Base-by-base conservation (phyloP, 208 protist genomes). In the Acanthamoeba castellanii region DNA sequence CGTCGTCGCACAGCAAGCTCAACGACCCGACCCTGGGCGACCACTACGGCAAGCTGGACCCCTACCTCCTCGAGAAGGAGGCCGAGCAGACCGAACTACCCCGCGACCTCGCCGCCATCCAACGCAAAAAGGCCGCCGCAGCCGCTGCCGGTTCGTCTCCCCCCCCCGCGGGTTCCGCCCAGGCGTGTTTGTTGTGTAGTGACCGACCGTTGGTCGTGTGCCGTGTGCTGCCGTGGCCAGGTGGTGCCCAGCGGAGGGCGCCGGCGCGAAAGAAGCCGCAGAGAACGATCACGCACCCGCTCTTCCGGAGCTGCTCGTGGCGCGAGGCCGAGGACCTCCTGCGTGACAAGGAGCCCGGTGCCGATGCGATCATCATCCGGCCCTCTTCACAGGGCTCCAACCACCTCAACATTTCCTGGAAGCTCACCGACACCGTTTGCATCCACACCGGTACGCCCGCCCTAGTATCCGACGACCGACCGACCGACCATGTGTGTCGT, bases 401-500 rank as follows among this genome's bases (percentile, higher is more conserved):
- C 47, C 78, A 87, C 78, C 78, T 87, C 45, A 87, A 52, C 78
- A 57, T 87, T 4, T 64, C 78, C 11, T 87, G 78, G 78, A 87
- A 87, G 78, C 50, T 87, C 78, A 64, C 42, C 45, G 78, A 87
- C 78, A 61, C 42, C 45, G 50, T 87, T 32, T 64, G 42, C 78
- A 30, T 87, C n/a, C 78, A 87, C 50, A 87, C 78, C 27, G 78
- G 50, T 61, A 61, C 59, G 9, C 59, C 59, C 59, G 9, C 59
- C 13, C 52, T 16, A 7, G 52, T 16, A 20, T 57, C n/a, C n/a
- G n/a, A n/a, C n/a, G n/a, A n/a, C n/a, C n/a, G n/a, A n/a, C n/a
- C n/a, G n/a, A n/a, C n/a, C n/a, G n/a, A n/a, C n/a, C n/a, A n/a
- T n/a, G n/a, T n/a, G n/a, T n/a, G n/a, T n/a, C n/a, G n/a, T n/a